A percentile compares a stretch with the other conserved stretches of the same genome.
These are phyloP conservation scores for Xylaria sp. DNA, from an alignment of 2,329 filamentous ascomycete species.

Conservation along the genomic window DNA sequence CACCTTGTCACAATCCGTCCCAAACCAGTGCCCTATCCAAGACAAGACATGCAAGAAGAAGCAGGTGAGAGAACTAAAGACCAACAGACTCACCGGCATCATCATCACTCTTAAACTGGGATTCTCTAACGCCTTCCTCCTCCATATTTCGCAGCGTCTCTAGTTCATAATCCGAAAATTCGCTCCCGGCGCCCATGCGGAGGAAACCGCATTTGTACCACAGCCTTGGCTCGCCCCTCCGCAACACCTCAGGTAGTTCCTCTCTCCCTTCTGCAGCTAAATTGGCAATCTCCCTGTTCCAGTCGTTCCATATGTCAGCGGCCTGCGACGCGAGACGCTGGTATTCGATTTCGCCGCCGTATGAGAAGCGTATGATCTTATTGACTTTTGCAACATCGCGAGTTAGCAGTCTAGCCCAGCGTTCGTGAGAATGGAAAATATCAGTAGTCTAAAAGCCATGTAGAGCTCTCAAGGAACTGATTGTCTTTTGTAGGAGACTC, in stretches of 20 bases:
- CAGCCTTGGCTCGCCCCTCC: constrained; percentile 36
- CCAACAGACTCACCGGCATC: constrained; percentile 38
- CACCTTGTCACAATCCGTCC: not conserved
- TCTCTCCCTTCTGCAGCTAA: constrained; percentile 14
- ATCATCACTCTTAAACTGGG: constrained; percentile 44
- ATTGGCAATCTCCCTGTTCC: constrained; percentile 56
- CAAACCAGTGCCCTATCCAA: not conserved
- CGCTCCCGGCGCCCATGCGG: constrained; percentile 41
- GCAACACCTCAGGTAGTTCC: constrained; percentile 38
- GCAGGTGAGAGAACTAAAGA: not conserved
- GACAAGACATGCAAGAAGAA: not conserved
- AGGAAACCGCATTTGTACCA: constrained; percentile 46
- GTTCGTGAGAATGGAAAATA: too few relatives aligned
- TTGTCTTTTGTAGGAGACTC: not conserved
- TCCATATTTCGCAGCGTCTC: constrained; percentile 45
- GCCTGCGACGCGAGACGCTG: constrained; percentile 59
- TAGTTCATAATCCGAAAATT: constrained; percentile 42
- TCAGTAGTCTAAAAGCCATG: not conserved
- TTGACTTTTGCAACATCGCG: constrained; percentile 46
- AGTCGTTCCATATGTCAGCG: constrained; percentile 55
- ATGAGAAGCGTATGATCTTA: constrained; percentile 57
- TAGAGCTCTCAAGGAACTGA: not conserved
- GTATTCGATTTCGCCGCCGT: constrained; percentile 58
- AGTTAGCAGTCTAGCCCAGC: not conserved
- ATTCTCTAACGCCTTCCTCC: constrained; percentile 43